These are phyloP conservation scores for Gossypium anomalum DNA, from an alignment of 345 rosid species.

Conservation along the genomic window DNA sequence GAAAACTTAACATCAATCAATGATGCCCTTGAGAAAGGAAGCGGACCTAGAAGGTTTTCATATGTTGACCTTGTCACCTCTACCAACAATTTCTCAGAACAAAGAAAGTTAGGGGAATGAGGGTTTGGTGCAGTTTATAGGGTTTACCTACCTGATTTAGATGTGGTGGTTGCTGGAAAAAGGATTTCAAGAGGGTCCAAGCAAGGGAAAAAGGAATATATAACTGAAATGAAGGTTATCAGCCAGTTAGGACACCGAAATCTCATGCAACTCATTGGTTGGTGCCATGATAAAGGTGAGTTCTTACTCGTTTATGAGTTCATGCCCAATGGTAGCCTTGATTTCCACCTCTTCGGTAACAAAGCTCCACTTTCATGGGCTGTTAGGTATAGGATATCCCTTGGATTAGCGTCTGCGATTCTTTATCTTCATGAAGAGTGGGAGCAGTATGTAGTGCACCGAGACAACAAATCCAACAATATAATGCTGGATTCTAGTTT, in stretches of 20 bases:
- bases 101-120: background rate
- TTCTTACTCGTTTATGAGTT: slow-evolving; percentile 60
- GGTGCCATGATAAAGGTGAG: slow-evolving; percentile 55
- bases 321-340: slow-evolving; percentile 65
- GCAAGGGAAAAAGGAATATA: slow-evolving; percentile 28
- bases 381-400: slow-evolving; percentile 37
- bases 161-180: background rate
- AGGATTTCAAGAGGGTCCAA: background rate
- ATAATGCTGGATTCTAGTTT: slow-evolving; percentile 36
- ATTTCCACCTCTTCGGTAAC: slow-evolving; percentile 42
- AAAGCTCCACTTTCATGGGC: slow-evolving; percentile 36
- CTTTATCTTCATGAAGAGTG: slow-evolving; percentile 15
- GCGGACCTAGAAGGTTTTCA: background rate
- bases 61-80: background rate
- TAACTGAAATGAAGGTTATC: slow-evolving; percentile 43
- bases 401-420: slow-evolving; percentile 43
- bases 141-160: background rate
- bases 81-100: background rate
- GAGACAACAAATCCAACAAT: slow-evolving; percentile 59
- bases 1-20: slow-evolving; percentile 22
- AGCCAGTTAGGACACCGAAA: slow-evolving; percentile 55
- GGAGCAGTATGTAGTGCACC: slow-evolving; percentile 54
- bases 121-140: background rate
- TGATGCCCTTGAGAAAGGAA: slow-evolving; percentile 21
- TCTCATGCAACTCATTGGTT: slow-evolving; percentile 57